A percentile compares a stretch with the other conserved stretches of the same genome.
phyloP scores from a whole-genome alignment of 2,329 filamentous ascomycete species.

The Tolypocladium nubicola region DNA sequence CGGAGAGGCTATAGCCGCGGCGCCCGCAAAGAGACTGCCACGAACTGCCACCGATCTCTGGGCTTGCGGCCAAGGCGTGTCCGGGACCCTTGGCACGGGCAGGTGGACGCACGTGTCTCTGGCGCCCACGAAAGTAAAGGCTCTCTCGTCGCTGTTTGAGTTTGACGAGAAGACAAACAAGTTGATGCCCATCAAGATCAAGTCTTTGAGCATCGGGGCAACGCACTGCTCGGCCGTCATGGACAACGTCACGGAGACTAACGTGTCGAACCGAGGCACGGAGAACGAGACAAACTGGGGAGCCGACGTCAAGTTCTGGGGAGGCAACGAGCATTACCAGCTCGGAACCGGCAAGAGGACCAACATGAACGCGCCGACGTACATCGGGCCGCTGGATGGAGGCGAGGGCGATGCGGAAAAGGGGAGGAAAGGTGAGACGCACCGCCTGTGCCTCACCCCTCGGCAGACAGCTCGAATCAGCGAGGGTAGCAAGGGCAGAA shows the following conservation, averaged over 20 bases:
- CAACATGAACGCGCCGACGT: conserved; percentile 64
- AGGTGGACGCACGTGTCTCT: conserved; percentile 82
- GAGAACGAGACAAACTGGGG: conserved; percentile 78
- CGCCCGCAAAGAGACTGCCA: conserved; percentile 22
- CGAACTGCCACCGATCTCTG: conserved; percentile 53
- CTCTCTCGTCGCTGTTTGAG: conserved; percentile 74
- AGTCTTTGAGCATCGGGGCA: conserved; percentile 61
- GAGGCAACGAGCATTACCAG: conserved; percentile 89
- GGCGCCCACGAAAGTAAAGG: conserved; percentile 68
- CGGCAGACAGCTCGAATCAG: conserved; percentile 57
- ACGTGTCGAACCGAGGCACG: conserved; percentile 36
- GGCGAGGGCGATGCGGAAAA: conserved; percentile 47
- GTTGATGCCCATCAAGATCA: conserved; percentile 67
- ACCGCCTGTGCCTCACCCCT: conserved; percentile 74
- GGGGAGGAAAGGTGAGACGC: conserved; percentile 50
- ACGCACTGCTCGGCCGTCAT: conserved; percentile 78
- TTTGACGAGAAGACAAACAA: conserved; percentile 65
- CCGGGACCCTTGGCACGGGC: conserved; percentile 72
- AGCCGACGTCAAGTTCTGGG: conserved; percentile 85
- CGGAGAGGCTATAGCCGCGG: conserved; percentile 7
- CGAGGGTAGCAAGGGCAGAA: conserved; percentile 49
- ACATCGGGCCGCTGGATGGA: conserved; percentile 67
- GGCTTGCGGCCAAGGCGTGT: conserved; percentile 78
- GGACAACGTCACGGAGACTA: conserved; percentile 65
- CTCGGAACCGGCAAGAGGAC: conserved; percentile 83